Base-by-base conservation (phyloP, 225 moss, liverwort and hornwort species). In the Sphagnum tenellum region DNA sequence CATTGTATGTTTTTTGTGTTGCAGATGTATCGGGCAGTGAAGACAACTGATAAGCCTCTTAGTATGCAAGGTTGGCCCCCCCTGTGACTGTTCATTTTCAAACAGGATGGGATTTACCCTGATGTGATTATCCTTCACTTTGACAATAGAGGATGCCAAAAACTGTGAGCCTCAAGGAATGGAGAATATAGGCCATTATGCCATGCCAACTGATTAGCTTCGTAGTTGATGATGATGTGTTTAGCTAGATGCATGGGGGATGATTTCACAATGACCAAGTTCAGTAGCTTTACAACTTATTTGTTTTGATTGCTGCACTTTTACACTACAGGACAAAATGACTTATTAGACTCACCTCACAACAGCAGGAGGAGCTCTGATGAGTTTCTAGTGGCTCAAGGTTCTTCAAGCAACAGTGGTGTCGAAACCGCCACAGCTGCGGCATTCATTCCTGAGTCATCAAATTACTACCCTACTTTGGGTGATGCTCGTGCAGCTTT, bases 21-120 rank as follows among this genome's bases (percentile, higher is more conserved):
- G 83, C 89, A 94, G 94, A 94, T 94, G 94, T 91, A 94, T 63
- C 94, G 94, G 60, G 91, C 94, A 45, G 80, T 94, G 66, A 94
- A 94, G 71, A 86, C 87, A 11, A 88, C 91, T 45, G 89, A 91
- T 74, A 94, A 91, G 65, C 70, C 86, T n/a, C 79, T 78, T 70
- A 85, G 83, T 54, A 53, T 89, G 67, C 74, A 89, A 89, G 94
- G 94, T 94, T 72, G 59, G 61, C 57, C 59, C 59, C 29, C 29
- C 29, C 29, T 29, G 29, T 29, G 29, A 29, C 45, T 8, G 45
- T 29, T 10, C 10, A 47, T 49, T 61, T 14, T 45, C 14, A 14
- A 47, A 46, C 10, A 44, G 2, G 9, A 6, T 61, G 3, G 9
- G 6, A 4, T 2, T 48, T 46, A 45, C 47, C 0, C 3, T 9